Evolutionary conservation across 139 green algal genomes (phyloP), one percentile per base, ranked within the genome.

Genomic region (Chlamydomonas applanata): DNA sequence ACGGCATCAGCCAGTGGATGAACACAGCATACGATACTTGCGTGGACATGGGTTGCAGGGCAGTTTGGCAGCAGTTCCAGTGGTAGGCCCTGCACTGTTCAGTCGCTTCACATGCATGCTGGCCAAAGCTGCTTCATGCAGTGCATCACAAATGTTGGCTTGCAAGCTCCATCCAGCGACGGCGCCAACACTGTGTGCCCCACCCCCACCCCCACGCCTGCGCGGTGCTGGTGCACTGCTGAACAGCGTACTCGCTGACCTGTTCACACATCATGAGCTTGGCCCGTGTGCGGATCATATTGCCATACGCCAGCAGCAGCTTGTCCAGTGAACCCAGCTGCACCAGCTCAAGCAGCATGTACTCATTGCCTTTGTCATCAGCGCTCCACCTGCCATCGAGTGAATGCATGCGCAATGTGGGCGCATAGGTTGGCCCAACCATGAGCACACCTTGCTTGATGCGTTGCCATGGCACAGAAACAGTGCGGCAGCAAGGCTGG

Each of bases 301-400:
- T 52, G 2, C 80, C 80, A 36, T 80, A 68, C 16, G 65, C 53
- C 34, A 67, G 40, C 60, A 90, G 56, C 40, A 88, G 44, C 54
- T 76, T 75, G 74, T 88, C 79, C 61, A 90, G 60, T 3, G 53
- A 67, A 7, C 85, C 85, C 14, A 85, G 45, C 0, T 74, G 44
- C 40, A 90, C 73, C 13, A 88, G 73, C 85, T 90, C 85, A 70
- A 86, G 76, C 14, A 90, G 20, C 9, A 86, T 75, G 79, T 85
- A 87, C 65, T 88, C 82, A 40, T 88, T 90, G 44, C 82, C 82
- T 14, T 77, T 29, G 4, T 45, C 19, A 66, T 90, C 85, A 34
- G 63, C 49, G 22, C 82, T 73, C 82, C 85, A 90, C 33, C 81
- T 87, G 65, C 16, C n/a, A 16, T 17, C 4, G 65, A n/a, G 29